phyloP scores from a whole-genome alignment of 345 rosid genomes.

The Eucalyptus virginea region DNA sequence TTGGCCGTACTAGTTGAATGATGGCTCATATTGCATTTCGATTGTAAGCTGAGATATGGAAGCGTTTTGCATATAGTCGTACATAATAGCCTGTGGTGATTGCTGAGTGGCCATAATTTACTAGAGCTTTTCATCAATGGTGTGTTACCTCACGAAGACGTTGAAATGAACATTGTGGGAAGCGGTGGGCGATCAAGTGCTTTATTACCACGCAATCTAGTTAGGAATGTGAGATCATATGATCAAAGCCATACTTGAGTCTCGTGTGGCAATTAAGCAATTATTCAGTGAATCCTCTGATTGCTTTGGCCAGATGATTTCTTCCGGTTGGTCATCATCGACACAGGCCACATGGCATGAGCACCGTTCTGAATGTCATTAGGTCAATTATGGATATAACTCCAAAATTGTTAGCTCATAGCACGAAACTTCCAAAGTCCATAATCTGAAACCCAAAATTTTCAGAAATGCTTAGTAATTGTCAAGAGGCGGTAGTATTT shows the following conservation, averaged over 20 bases:
- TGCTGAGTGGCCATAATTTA: background rate
- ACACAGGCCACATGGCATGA: background rate
- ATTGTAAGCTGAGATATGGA: background rate
- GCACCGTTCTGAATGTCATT: background rate
- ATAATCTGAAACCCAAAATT: background rate
- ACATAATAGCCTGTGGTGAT: background rate
- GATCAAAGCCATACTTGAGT: background rate
- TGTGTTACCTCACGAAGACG: background rate
- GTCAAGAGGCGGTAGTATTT: background rate
- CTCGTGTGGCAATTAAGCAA: background rate
- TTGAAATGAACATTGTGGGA: background rate
- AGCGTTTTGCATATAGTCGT: background rate
- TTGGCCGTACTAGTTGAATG: background rate
- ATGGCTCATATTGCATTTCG: background rate
- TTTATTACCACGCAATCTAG: background rate
- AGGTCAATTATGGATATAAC: background rate
- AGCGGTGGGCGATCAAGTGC: background rate
- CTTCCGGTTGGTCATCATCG: background rate
- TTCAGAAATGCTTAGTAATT: background rate
- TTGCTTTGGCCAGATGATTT: background rate
- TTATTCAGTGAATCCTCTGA: background rate
- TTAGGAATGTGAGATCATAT: background rate
- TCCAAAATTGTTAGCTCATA: background rate
- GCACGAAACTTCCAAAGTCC: background rate
- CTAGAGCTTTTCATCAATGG: background rate